Evolutionary conservation across 2,329 filamentous ascomycete genomes (phyloP).

Genomic region (Calonectria crousiana): DNA sequence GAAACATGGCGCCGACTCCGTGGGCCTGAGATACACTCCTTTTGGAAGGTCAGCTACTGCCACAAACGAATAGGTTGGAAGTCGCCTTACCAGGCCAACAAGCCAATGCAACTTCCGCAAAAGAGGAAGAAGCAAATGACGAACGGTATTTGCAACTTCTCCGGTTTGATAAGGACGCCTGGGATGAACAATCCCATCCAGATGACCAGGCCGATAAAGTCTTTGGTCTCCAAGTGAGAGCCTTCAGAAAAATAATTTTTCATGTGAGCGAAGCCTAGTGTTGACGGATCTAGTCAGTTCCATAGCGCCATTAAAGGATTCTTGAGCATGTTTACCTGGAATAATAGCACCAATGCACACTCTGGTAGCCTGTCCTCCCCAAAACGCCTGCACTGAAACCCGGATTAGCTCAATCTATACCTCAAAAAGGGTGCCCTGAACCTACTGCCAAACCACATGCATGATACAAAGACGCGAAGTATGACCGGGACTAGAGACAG

Average conservation of each 20-base stretch:
- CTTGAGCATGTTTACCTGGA: constrained; percentile 26
- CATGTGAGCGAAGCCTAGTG: constrained; percentile 37
- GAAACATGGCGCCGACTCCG: constrained; percentile 40
- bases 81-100: constrained; percentile 32
- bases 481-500: constrained; percentile 39
- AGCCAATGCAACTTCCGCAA: constrained; percentile 35
- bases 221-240: constrained; percentile 42
- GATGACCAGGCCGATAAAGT: constrained; percentile 43
- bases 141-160: constrained; percentile 43
- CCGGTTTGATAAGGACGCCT: constrained; percentile 37
- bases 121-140: constrained; percentile 43
- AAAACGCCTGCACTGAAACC: constrained; percentile 42
- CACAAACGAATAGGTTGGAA: background rate
- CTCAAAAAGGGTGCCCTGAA: background rate
- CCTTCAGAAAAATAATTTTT: constrained; percentile 37
- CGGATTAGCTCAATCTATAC: background rate
- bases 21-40: constrained; percentile 37
- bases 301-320: background rate
- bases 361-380: constrained; percentile 45
- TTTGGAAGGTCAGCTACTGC: background rate
- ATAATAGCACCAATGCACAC: constrained; percentile 45
- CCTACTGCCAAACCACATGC: constrained; percentile 43
- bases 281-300: background rate
- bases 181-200: constrained; percentile 41
- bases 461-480: constrained; percentile 41